phyloP scores from a whole-genome alignment of 331 rosid species.

The Phaseolus coccineus region DNA sequence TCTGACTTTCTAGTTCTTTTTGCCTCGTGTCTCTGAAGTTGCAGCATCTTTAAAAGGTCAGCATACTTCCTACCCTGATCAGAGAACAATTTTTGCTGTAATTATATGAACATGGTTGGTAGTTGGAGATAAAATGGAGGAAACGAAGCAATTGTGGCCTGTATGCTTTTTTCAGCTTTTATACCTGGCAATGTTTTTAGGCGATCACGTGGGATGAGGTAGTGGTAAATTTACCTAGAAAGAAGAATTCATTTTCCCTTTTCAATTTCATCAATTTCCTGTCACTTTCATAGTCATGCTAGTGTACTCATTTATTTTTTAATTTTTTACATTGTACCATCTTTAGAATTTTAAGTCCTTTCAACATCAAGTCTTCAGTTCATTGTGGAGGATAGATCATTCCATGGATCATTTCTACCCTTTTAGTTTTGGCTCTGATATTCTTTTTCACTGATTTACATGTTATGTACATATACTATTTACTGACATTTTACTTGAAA shows the following conservation, averaged over 20 bases:
- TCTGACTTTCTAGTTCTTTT: not conserved
- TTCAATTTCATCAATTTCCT: not conserved
- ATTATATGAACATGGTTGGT: slow-evolving; percentile 7
- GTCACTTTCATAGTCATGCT: slow-evolving; percentile 34
- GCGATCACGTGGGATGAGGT: slow-evolving; percentile 19
- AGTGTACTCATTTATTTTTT: slow-evolving; percentile 31
- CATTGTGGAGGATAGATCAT: slow-evolving; percentile 34
- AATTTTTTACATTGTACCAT: not conserved
- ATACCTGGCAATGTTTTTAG: slow-evolving; percentile 25
- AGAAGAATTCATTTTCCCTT: slow-evolving; percentile 4
- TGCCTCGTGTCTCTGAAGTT: slow-evolving; percentile 15
- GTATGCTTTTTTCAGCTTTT: slow-evolving; percentile 25
- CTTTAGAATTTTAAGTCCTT: slow-evolving; percentile 17
- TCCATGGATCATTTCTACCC: not conserved
- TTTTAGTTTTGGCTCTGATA: slow-evolving; percentile 11
- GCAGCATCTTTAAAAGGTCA: slow-evolving; percentile 22
- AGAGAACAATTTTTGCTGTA: slow-evolving; percentile 31
- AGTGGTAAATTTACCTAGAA: slow-evolving; percentile 15
- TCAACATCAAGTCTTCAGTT: slow-evolving; percentile 23
- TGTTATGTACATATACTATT: slow-evolving; percentile 39
- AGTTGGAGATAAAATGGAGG: slow-evolving; percentile 35
- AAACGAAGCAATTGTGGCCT: slow-evolving; percentile 35
- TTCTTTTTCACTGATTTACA: slow-evolving; percentile 23
- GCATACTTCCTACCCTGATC: slow-evolving; percentile 6
- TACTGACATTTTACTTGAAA: slow-evolving; percentile 22